Base-by-base conservation (phyloP, 768 basidiomycete genomes). In the Boletus fagicola region DNA sequence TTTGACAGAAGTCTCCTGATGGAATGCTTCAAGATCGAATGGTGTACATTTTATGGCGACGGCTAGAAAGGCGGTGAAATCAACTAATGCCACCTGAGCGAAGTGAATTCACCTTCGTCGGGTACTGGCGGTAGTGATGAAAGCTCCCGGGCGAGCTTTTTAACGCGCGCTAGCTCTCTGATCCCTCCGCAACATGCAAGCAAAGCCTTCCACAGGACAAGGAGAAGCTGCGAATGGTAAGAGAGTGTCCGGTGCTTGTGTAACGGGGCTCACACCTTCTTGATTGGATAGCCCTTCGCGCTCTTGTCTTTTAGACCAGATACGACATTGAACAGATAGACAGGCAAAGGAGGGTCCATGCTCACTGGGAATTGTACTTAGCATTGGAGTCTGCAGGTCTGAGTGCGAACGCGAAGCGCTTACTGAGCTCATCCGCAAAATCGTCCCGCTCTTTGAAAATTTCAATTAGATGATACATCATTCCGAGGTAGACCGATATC, bases 381-480 rank as follows among this genome's bases (percentile, higher is more conserved):
- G 52, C 33, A 55, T 31, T 13, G 28, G 30, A 43, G 10, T 49
- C 40, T 33, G 30, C 42, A 49, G 47, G 35, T 42, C 33, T 30
- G 42, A 48, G 22, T 31, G 43, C 53, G 16, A 44, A 18, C 15
- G 20, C 18, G 39, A 20, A 40, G 47, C 12, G 72, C 95, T 79
- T 74, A 97, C 96, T 98, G 48, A 98, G 78, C 74, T 98, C 96
- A 64, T 97, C 94, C 2, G 92, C 94, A 70, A 98, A 98, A 64
- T 94, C 87, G 57, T 95, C 93, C 62, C 97, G 90, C 4, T 88
- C 87, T 68, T 96, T 90, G 74, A 93, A 94, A 28, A 94, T 82
- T 74, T 98, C 96, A 15, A 98, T 87, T 53, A 98, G 75, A 69
- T 97, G 94, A 71, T 98, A 99, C 44, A 98, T 76, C 86, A 98